Percentiles rank a stretch among this genome's conserved stretches.
Evolutionary conservation across 208 protist species (phyloP).

Genomic region (Trichomonas vaginalis): DNA sequence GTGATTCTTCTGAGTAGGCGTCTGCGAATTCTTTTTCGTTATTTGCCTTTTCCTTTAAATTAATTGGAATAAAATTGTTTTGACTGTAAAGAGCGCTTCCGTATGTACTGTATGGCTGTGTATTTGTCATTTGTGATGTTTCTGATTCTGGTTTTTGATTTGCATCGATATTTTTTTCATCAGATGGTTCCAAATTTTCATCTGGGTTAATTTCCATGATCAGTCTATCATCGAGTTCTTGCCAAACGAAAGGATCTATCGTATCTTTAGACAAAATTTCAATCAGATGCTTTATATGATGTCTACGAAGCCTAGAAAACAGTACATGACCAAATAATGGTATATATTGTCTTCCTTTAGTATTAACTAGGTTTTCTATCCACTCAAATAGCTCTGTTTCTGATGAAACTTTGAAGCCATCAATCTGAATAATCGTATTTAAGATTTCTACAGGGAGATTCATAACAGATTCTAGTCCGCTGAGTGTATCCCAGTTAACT

Average conservation of each 20-base stretch:
- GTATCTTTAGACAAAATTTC: neutral
- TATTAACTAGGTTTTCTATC: neutral
- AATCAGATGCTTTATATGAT: neutral
- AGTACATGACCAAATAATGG: neutral
- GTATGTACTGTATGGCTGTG: neutral
- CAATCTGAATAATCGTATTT: neutral
- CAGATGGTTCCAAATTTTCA: neutral
- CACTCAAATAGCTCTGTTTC: neutral
- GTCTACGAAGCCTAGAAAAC: neutral
- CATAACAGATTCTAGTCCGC: neutral
- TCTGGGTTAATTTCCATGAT: neutral
- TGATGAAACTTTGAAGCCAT: neutral
- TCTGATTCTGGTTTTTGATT: neutral
- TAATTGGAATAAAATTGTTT: neutral
- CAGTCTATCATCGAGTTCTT: neutral
- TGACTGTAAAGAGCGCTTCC: no score
- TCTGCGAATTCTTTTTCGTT: neutral
- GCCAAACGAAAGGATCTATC: neutral
- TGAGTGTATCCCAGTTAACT: neutral
- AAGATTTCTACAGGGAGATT: neutral
- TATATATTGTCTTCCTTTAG: neutral
- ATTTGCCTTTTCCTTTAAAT: neutral
- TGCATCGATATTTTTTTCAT: neutral
- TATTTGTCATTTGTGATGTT: neutral
- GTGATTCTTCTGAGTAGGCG: neutral